Base-by-base conservation (phyloP, 495 filamentous ascomycete species). In the Podospora tetraspora region DNA sequence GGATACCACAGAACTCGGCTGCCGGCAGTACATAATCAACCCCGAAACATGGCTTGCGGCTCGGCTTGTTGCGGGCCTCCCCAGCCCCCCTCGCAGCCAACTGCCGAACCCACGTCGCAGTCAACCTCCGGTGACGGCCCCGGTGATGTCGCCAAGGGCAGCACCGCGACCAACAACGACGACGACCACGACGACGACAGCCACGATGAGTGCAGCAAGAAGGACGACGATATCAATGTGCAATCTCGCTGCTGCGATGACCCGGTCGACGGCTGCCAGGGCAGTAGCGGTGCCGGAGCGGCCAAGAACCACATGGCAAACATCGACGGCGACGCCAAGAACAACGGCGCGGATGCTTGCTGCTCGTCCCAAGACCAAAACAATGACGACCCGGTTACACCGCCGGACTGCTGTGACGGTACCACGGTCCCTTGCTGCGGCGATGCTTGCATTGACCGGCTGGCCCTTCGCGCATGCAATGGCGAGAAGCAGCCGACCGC, bases 381-480 rank as follows among this genome's bases (percentile, higher is more conserved):
- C 68, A 70, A 69, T 34, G 72, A 71, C 23, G 29, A 27, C 29
- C 57, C 19, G 1, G 24, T 37, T 21, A 10, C 52, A 21, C 9
- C 58, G 2, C 63, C 62, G 23, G 63, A 56, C 11, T 83, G 80
- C 67, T 83, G 80, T 64, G 67, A 77, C 60, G 77, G 74, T 29
- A 83, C 80, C 70, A 25, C 67, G 3, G 37, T 61, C 11, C 67
- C 70, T 27, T 72, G 78, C 72, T 77, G 78, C 59, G 76, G 83
- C 72, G 67, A 59, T 60, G 77, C 80, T 29, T 86, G 84, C 67
- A 78, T 86, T 59, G 81, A 83, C 27, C 82, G 80, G 34, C 68
- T 86, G 13, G 83, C 82, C 32, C 59, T 83, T 8, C 81, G 82
- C 8, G 80, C 73, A 57, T 78, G 74, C 64, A 67, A 74, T 1